These are phyloP conservation scores for Helminthosporium solani DNA, from an alignment of 2,329 filamentous ascomycete species.

Conservation along the genomic window DNA sequence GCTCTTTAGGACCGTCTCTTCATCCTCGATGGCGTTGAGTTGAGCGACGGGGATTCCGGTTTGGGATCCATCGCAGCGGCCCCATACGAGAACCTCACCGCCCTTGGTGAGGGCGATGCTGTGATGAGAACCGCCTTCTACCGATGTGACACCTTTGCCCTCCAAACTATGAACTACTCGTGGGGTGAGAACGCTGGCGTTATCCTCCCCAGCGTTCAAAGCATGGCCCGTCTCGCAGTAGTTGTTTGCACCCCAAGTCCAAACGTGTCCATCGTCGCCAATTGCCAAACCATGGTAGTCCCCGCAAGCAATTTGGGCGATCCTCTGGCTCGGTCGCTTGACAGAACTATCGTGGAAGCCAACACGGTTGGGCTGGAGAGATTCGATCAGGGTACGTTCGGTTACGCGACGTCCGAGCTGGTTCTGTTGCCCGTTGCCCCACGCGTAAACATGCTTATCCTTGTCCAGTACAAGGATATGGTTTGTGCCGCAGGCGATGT, in stretches of 20 bases:
- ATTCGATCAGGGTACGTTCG: conserved; percentile 58
- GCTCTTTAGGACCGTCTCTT: conserved; percentile 15
- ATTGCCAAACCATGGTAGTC: conserved; percentile 81
- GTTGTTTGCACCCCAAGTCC: conserved; percentile 84
- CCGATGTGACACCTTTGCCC: conserved; percentile 62
- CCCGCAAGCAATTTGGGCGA: conserved; percentile 66
- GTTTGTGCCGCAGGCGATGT: conserved; percentile 67
- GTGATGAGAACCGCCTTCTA: conserved; percentile 76
- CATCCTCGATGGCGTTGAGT: conserved; percentile 43
- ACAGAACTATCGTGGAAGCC: conserved; percentile 49
- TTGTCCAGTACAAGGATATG: conserved; percentile 68
- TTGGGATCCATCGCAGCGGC: conserved; percentile 60
- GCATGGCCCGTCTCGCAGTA: conserved; percentile 76
- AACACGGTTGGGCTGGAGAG: conserved; percentile 58
- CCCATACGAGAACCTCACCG: conserved; percentile 61
- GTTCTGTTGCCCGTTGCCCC: conserved; percentile 73
- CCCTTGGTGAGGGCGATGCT: conserved; percentile 59
- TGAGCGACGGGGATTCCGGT: conserved; percentile 44
- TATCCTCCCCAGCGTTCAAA: conserved; percentile 64
- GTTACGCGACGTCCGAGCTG: conserved; percentile 66
- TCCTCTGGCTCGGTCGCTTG: conserved; percentile 49
- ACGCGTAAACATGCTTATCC: conserved; percentile 66
- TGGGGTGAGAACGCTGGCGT: conserved; percentile 67
- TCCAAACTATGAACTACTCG: conserved; percentile 65
- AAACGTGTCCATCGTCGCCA: conserved; percentile 67